Evolutionary conservation across 768 basidiomycete species (phyloP).

Genomic region (Gyrodon lividus): DNA sequence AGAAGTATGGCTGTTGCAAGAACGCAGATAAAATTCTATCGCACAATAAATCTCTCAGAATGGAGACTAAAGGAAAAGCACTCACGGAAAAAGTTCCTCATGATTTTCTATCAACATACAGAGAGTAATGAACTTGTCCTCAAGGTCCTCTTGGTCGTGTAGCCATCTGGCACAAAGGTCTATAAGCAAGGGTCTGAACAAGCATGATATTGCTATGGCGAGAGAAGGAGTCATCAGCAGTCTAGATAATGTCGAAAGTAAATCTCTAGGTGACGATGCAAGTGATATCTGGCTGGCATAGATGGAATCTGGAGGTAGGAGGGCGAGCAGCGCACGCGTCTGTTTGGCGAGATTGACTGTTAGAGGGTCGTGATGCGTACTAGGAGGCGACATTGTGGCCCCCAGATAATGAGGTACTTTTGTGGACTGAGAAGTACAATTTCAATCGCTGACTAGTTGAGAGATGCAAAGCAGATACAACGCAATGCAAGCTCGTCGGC

Average conservation of each 20-base stretch:
- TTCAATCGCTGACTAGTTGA: neutral
- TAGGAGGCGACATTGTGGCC: slow-evolving; percentile 10
- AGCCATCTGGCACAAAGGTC: slow-evolving; percentile 86
- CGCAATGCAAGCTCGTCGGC: slow-evolving; percentile 1
- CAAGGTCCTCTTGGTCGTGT: slow-evolving; percentile 45
- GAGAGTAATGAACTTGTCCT: slow-evolving; percentile 58
- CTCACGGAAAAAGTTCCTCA: slow-evolving; percentile 72
- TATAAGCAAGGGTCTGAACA: slow-evolving; percentile 74
- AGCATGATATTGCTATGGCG: slow-evolving; percentile 57
- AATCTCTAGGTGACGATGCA: slow-evolving; percentile 37
- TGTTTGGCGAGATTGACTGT: slow-evolving; percentile 57
- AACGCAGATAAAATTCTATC: slow-evolving; percentile 57
- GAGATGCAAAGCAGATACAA: neutral
- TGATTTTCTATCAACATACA: slow-evolving; percentile 64
- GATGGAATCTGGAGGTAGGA: slow-evolving; percentile 43
- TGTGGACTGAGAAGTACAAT: neutral
- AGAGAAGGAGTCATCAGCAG: slow-evolving; percentile 61
- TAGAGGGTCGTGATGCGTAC: slow-evolving; percentile 50
- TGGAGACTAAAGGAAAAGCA: slow-evolving; percentile 11
- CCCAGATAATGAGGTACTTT: neutral
- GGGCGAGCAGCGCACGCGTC: slow-evolving; percentile 44
- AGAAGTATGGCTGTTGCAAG: slow-evolving; percentile 41
- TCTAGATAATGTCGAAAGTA: slow-evolving; percentile 57
- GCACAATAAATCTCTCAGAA: slow-evolving; percentile 1
- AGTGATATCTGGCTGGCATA: slow-evolving; percentile 38